Evolutionary conservation across 345 rosid species (phyloP).

Genomic region (Euclidium syriacum): DNA sequence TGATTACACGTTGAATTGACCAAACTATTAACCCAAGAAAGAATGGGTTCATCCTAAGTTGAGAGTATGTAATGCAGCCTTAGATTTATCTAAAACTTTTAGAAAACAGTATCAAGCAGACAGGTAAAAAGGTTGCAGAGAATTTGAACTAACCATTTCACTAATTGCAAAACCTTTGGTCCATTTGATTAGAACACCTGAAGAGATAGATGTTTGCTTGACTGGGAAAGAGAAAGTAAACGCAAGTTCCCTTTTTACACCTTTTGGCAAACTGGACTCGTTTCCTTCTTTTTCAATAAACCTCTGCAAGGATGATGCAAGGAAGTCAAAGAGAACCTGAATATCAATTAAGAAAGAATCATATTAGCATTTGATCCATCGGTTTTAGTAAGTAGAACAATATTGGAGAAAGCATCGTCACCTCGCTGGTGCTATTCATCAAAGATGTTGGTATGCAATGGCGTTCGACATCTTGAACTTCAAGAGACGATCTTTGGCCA

Average conservation of each 20-base stretch:
- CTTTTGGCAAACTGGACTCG: slow-evolving; percentile 17
- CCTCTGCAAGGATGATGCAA: slow-evolving; percentile 59
- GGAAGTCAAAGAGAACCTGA: slow-evolving; percentile 80
- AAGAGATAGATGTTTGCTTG: slow-evolving; percentile 58
- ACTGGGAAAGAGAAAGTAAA: slow-evolving; percentile 90
- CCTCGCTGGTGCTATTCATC: slow-evolving; percentile 72
- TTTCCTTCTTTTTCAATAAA: slow-evolving; percentile 64
- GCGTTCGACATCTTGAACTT: slow-evolving; percentile 52
- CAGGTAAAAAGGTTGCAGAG: not conserved
- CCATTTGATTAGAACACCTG: slow-evolving; percentile 77
- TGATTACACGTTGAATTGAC: not conserved
- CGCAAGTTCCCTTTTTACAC: slow-evolving; percentile 59
- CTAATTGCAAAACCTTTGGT: slow-evolving; percentile 73
- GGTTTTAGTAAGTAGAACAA: not conserved
- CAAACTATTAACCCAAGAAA: not conserved
- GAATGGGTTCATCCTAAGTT: not conserved
- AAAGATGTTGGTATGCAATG: slow-evolving; percentile 59
- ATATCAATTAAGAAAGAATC: not conserved
- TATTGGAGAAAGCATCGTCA: slow-evolving; percentile 8
- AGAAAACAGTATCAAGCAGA: not conserved
- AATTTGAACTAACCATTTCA: slow-evolving; percentile 61
- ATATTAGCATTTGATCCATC: not conserved
- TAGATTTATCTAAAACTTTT: not conserved
- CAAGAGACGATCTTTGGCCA: slow-evolving; percentile 57
- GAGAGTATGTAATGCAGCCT: not conserved